Conservation (phyloP, 2,329 filamentous ascomycete species). For the Setomelanomma holmii region DNA sequence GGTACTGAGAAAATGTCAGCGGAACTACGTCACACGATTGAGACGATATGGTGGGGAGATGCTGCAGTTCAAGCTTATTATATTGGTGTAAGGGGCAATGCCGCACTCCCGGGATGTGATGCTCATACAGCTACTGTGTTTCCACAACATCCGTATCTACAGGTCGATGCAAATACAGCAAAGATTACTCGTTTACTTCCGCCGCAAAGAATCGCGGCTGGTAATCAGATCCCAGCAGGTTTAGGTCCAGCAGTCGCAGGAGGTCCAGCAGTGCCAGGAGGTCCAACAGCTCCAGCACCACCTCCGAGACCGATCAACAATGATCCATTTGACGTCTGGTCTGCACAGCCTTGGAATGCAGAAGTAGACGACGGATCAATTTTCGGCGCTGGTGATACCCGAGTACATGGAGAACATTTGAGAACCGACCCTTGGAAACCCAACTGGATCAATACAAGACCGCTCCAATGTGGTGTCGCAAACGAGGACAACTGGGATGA, state of each 20-base stretch:
- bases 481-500: too few relatives aligned
- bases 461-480: too few relatives aligned
- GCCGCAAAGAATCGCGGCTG: background rate
- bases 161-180: background rate
- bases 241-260: too few relatives aligned
- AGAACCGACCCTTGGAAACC: too few relatives aligned
- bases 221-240: background rate
- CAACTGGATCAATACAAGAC: too few relatives aligned
- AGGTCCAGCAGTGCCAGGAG: background rate
- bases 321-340: background rate
- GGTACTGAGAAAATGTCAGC: too few relatives aligned
- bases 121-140: background rate
- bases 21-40: background rate
- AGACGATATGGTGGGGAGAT: background rate
- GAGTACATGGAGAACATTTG: too few relatives aligned
- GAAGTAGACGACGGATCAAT: too few relatives aligned
- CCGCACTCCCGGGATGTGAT: background rate
- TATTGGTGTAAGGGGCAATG: background rate
- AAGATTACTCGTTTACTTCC: background rate
- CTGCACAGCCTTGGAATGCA: background rate
- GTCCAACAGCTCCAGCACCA: background rate
- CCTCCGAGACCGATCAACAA: background rate
- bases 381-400: too few relatives aligned
- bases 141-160: background rate
- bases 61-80: background rate